These are phyloP conservation scores for Talaromyces ruber DNA, from an alignment of 495 filamentous ascomycete species.

Conservation along the genomic window DNA sequence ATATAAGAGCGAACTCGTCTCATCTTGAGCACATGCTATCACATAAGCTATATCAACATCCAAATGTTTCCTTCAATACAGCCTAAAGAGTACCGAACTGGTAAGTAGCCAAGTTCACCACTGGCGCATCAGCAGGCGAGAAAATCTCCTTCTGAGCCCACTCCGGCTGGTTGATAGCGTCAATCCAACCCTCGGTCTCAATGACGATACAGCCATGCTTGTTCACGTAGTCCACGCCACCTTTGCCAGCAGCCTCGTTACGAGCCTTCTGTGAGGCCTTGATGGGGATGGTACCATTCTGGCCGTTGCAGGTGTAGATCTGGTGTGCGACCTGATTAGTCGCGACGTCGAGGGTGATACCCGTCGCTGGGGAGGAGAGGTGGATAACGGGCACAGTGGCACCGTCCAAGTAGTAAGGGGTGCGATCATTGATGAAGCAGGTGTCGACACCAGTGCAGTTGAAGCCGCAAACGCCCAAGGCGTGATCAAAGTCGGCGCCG, in stretches of 20 bases:
- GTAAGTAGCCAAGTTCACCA: conserved; percentile 59
- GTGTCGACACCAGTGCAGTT: conserved; percentile 73
- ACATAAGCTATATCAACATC: no score
- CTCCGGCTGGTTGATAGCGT: conserved; percentile 70
- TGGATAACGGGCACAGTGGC: conserved; percentile 55
- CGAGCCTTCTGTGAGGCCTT: conserved; percentile 45
- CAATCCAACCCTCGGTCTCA: conserved; percentile 60
- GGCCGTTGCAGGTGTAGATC: conserved; percentile 66
- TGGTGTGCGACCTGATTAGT: conserved; percentile 73
- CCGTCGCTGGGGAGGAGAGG: conserved; percentile 48
- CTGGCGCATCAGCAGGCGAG: conserved; percentile 52
- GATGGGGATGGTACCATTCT: conserved; percentile 54
- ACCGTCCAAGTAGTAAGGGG: conserved; percentile 46
- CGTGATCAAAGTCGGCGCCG: conserved; percentile 53
- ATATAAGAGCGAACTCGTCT: not conserved
- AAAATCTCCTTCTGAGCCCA: conserved; percentile 64
- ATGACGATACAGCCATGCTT: conserved; percentile 69
- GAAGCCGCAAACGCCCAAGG: conserved; percentile 57
- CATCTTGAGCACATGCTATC: not conserved
- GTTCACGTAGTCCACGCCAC: conserved; percentile 32
- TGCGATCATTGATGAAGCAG: conserved; percentile 62
- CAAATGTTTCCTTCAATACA: not conserved
- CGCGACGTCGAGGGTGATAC: conserved; percentile 64
- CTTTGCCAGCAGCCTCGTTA: conserved; percentile 32
- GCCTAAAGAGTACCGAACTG: conserved; percentile 35